phyloP scores from a whole-genome alignment of 129 eudicot species.

The Pittosporum tobira region DNA sequence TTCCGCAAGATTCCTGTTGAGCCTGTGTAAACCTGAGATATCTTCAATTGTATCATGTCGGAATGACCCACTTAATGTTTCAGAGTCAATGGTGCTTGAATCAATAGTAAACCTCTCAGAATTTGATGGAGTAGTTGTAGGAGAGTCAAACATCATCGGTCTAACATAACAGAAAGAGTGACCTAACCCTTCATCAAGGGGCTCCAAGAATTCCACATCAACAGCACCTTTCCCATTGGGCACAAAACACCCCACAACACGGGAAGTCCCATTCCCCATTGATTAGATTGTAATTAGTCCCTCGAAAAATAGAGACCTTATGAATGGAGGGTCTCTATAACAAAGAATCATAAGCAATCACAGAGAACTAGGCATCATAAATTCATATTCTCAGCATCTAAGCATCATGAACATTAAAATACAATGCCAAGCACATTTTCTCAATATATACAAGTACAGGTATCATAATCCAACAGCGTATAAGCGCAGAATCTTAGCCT shows the following conservation, averaged over 20 bases:
- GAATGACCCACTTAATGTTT: conserved; percentile 10
- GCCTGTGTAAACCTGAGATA: conserved; percentile 2
- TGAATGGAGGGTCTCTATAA: background rate
- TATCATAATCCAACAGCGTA: background rate
- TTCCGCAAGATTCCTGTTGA: conserved; percentile 5
- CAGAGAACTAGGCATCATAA: conserved; percentile 3
- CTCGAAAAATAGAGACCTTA: background rate
- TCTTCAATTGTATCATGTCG: conserved; percentile 7
- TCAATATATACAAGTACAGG: background rate
- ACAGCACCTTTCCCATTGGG: conserved; percentile 17
- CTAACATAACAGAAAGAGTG: conserved; percentile 19
- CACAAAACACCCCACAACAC: conserved; percentile 15
- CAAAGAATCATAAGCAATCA: conserved; percentile 5
- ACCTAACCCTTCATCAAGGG: conserved; percentile 15
- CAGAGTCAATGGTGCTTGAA: conserved; percentile 13
- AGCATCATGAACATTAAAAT: background rate
- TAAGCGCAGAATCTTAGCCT: background rate
- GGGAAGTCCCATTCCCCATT: conserved; percentile 20
- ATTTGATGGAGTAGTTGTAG: conserved; percentile 5
- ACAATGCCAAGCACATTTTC: background rate
- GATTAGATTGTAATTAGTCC: background rate
- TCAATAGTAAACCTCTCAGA: conserved; percentile 16
- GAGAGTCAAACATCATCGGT: conserved; percentile 9
- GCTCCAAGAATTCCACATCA: conserved; percentile 9
- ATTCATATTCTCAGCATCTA: background rate